These are phyloP conservation scores for Cordyceps cicadae DNA, from an alignment of 2,329 filamentous ascomycete species.

Conservation along the genomic window DNA sequence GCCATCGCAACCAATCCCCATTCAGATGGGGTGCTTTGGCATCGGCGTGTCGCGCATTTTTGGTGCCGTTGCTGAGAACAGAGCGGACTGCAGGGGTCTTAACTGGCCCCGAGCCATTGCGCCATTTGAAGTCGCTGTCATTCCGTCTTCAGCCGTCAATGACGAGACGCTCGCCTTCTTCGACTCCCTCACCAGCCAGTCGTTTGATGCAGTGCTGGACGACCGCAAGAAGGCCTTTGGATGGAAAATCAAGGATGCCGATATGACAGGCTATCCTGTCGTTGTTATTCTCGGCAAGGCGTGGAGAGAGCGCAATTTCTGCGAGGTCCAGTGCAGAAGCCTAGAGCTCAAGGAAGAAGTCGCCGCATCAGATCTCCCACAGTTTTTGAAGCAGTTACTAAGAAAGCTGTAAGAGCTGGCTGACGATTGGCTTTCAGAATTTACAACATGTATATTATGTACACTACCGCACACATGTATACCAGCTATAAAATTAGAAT, in stretches of 20 bases:
- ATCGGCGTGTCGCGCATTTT: slow-evolving; percentile 90
- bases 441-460: not conserved
- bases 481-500: not conserved
- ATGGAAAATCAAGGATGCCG: slow-evolving; percentile 88
- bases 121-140: slow-evolving; percentile 68
- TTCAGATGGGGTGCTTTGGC: slow-evolving; percentile 95
- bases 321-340: slow-evolving; percentile 73
- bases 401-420: slow-evolving; percentile 36
- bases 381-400: slow-evolving; percentile 31
- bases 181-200: slow-evolving; percentile 41
- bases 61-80: slow-evolving; percentile 70
- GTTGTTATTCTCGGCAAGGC: slow-evolving; percentile 68
- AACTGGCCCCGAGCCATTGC: slow-evolving; percentile 85
- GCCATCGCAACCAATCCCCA: slow-evolving; percentile 34
- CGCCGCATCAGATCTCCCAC: slow-evolving; percentile 38
- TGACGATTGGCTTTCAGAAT: not conserved
- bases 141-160: slow-evolving; percentile 42
- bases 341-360: slow-evolving; percentile 56
- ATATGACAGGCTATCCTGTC: slow-evolving; percentile 80
- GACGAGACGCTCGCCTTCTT: slow-evolving; percentile 52
- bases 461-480: not conserved
- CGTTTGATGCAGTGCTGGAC: slow-evolving; percentile 62
- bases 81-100: slow-evolving; percentile 63
- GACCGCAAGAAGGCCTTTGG: slow-evolving; percentile 60
- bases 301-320: slow-evolving; percentile 50